These are phyloP conservation scores for Pichia cephalocereana DNA, from an alignment of 805 yeast genomes.

Conservation along the genomic window DNA sequence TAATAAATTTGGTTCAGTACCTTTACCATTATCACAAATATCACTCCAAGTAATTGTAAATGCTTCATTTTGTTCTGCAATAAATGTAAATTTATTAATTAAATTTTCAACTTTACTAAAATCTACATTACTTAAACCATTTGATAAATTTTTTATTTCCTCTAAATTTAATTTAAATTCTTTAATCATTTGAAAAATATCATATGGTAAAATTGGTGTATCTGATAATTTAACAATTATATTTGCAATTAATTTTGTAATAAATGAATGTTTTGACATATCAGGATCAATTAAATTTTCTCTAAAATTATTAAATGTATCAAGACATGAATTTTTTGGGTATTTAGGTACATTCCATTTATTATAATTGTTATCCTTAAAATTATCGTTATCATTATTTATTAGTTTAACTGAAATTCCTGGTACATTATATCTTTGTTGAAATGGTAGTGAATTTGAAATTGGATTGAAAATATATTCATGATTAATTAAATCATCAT, in stretches of 20 bases:
- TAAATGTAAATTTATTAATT: conserved; percentile 30
- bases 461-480: neutral
- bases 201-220: conserved; percentile 67
- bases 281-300: conserved; percentile 42
- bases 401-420: conserved; percentile 48
- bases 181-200: conserved; percentile 38
- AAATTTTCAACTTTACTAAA: conserved; percentile 20
- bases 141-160: neutral
- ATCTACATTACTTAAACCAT: conserved; percentile 8
- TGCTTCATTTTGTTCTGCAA: conserved; percentile 39
- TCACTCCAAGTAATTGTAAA: conserved; percentile 62
- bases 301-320: conserved; percentile 48
- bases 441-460: conserved; percentile 41
- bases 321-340: conserved; percentile 52
- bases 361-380: conserved; percentile 11
- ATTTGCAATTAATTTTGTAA: conserved; percentile 48
- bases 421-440: conserved; percentile 58
- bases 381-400: neutral
- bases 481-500: neutral
- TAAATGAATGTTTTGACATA: conserved; percentile 44
- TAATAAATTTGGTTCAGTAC: conserved; percentile 63
- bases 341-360: conserved; percentile 22
- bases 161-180: conserved; percentile 30
- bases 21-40: conserved; percentile 40
- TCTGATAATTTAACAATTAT: conserved; percentile 56